Evolutionary conservation across 2,329 filamentous ascomycete species (phyloP).

Genomic region (Aspergillus carbonarius): DNA sequence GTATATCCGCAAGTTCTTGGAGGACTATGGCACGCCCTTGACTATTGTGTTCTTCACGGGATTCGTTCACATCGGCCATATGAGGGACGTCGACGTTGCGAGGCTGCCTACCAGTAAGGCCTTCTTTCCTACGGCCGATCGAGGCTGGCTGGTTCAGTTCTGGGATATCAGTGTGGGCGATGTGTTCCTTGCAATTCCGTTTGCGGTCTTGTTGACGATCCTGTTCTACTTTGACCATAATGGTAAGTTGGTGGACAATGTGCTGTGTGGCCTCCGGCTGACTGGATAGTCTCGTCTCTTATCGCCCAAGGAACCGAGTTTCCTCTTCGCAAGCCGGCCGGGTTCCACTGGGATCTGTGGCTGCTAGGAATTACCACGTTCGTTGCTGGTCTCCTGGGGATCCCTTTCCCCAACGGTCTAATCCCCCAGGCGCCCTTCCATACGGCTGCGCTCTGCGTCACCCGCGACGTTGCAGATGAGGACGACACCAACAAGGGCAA

Average conservation of each 20-base stretch:
- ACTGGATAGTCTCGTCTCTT: slow-evolving; percentile 66
- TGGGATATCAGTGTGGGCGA: slow-evolving; percentile 73
- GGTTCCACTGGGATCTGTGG: slow-evolving; percentile 84
- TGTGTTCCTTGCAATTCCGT: slow-evolving; percentile 82
- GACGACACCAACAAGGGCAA: slow-evolving; percentile 62
- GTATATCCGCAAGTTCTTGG: slow-evolving; percentile 75
- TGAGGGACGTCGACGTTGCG: slow-evolving; percentile 68
- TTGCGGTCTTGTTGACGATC: slow-evolving; percentile 77
- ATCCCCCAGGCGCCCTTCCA: slow-evolving; percentile 84
- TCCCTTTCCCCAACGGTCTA: slow-evolving; percentile 79
- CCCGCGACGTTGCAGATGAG: slow-evolving; percentile 53
- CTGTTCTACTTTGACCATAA: slow-evolving; percentile 92
- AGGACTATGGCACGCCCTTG: slow-evolving; percentile 84
- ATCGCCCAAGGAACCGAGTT: slow-evolving; percentile 83
- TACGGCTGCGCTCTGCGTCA: slow-evolving; percentile 75
- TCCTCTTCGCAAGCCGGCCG: slow-evolving; percentile 74
- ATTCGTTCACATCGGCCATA: slow-evolving; percentile 81
- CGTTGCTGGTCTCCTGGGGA: slow-evolving; percentile 70
- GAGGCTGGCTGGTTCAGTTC: slow-evolving; percentile 76
- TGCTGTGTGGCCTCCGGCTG: neutral
- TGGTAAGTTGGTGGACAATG: slow-evolving; percentile 50
- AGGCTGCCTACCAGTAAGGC: slow-evolving; percentile 72
- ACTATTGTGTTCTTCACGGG: slow-evolving; percentile 86
- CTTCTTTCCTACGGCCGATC: slow-evolving; percentile 73
- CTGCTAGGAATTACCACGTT: slow-evolving; percentile 76